These are phyloP conservation scores for Ceratocystis cacaofunesta DNA, from an alignment of 2,329 filamentous ascomycete species.

Conservation along the genomic window DNA sequence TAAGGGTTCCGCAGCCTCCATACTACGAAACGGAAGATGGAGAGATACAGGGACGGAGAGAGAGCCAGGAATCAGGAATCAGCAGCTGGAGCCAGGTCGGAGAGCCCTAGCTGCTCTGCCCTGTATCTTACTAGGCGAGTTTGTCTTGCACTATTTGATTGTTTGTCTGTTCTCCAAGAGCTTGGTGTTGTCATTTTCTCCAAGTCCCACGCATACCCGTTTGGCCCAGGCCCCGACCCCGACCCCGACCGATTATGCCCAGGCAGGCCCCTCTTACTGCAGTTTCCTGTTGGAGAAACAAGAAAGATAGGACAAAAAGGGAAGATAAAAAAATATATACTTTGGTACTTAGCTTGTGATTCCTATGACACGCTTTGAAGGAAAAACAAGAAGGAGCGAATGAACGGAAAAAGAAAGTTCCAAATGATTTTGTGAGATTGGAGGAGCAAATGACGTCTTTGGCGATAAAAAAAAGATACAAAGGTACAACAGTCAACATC, in stretches of 20 bases:
- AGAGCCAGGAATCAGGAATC: background rate
- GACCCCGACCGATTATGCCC: background rate
- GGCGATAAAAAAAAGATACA: background rate
- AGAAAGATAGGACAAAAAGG: background rate
- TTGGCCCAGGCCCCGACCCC: background rate
- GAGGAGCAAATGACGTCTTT: background rate
- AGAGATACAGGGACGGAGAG: background rate
- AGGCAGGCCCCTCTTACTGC: background rate
- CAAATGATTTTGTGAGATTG: background rate
- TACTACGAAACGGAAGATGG: background rate
- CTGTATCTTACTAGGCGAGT: no score
- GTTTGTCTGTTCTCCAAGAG: background rate
- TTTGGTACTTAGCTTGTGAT: conserved; percentile 4
- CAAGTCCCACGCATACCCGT: background rate
- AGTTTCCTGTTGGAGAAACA: background rate
- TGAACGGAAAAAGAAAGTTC: background rate
- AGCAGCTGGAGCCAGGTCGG: background rate
- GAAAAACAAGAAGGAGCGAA: background rate
- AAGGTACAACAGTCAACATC: background rate
- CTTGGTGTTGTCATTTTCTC: background rate
- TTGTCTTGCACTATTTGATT: no score
- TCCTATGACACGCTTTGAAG: background rate
- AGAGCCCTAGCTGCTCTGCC: no score
- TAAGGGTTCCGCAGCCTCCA: background rate
- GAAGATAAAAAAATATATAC: background rate